These are phyloP conservation scores for Brettanomyces naardenensis DNA, from an alignment of 805 yeast genomes.

Conservation along the genomic window DNA sequence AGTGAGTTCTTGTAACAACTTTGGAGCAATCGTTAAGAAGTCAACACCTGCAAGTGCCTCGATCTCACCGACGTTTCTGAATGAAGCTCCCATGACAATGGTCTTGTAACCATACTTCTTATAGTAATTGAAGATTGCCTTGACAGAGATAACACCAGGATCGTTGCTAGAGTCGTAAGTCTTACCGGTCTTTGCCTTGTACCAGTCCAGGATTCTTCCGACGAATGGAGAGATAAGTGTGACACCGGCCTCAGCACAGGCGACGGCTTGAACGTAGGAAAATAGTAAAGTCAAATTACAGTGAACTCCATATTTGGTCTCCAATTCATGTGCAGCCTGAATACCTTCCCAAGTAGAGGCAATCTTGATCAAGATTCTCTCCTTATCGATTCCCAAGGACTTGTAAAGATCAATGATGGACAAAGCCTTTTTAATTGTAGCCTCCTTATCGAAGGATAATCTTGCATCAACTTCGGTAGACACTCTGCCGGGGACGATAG, in stretches of 20 bases:
- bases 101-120: constrained; percentile 95
- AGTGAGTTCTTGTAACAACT: constrained; percentile 78
- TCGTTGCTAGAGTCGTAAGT: constrained; percentile 72
- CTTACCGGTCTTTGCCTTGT: constrained; percentile 90
- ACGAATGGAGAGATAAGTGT: constrained; percentile 98
- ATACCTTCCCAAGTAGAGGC: constrained; percentile 99
- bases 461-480: constrained; percentile 99
- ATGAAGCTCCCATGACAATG: constrained; percentile 99
- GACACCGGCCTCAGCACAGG: constrained; percentile 95
- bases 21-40: constrained; percentile 91
- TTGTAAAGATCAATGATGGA: constrained; percentile 84
- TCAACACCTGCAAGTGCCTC: constrained; percentile 96
- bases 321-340: constrained; percentile 95
- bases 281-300: constrained; percentile 91
- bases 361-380: constrained; percentile 87
- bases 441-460: constrained; percentile 91
- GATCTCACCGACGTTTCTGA: constrained; percentile 95
- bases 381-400: constrained; percentile 77
- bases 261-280: constrained; percentile 96
- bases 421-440: constrained; percentile 88
- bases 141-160: constrained; percentile 95
- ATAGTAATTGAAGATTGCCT: constrained; percentile 90
- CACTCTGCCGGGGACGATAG: constrained; percentile 97
- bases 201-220: constrained; percentile 98
- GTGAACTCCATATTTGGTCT: constrained; percentile 84